phyloP scores from a whole-genome alignment of 208 protist genomes.

The Crithidia acanthocephali region DNA sequence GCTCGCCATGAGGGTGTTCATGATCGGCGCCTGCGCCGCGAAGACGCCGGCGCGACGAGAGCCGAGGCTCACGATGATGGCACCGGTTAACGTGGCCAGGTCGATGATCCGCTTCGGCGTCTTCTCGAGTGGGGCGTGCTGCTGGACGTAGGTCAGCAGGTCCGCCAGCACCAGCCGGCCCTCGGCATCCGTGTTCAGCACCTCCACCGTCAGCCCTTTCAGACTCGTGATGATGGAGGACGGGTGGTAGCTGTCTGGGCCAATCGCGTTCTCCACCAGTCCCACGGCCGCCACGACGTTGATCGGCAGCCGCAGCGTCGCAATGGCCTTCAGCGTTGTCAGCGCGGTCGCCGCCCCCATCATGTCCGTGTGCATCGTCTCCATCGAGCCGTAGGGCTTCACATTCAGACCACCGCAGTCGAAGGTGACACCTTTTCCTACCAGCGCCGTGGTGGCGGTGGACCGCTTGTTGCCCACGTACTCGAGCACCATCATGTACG shows the following conservation, averaged over 20 bases:
- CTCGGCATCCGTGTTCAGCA: slow-evolving; percentile 94
- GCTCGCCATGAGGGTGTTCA: slow-evolving; percentile 50
- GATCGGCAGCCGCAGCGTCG: slow-evolving; percentile 60
- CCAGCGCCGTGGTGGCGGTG: slow-evolving; percentile 55
- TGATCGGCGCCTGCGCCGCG: slow-evolving; percentile 45
- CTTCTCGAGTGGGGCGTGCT: slow-evolving; percentile 61
- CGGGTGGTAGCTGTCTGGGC: slow-evolving; percentile 75
- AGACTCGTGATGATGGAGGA: slow-evolving; percentile 85
- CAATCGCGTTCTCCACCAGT: slow-evolving; percentile 91
- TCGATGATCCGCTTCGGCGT: slow-evolving; percentile 81
- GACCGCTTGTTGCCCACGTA: slow-evolving; percentile 70
- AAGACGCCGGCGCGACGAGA: slow-evolving; percentile 82
- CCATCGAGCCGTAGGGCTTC: slow-evolving; percentile 91
- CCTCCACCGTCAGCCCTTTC: slow-evolving; percentile 85
- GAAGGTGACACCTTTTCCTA: slow-evolving; percentile 94
- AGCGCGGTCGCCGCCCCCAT: slow-evolving; percentile 89
- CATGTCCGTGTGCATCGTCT: slow-evolving; percentile 95
- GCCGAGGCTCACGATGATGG: slow-evolving; percentile 79
- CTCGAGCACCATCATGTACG: slow-evolving; percentile 82
- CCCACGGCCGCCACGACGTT: slow-evolving; percentile 85
- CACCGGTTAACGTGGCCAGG: slow-evolving; percentile 92
- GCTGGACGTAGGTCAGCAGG: slow-evolving; percentile 86
- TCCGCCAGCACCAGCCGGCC: slow-evolving; percentile 92
- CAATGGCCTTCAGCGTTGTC: slow-evolving; percentile 73
- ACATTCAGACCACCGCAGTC: slow-evolving; percentile 92